Base-by-base conservation (phyloP, 495 filamentous ascomycete species). In the Talaromyces proteolyticus region DNA sequence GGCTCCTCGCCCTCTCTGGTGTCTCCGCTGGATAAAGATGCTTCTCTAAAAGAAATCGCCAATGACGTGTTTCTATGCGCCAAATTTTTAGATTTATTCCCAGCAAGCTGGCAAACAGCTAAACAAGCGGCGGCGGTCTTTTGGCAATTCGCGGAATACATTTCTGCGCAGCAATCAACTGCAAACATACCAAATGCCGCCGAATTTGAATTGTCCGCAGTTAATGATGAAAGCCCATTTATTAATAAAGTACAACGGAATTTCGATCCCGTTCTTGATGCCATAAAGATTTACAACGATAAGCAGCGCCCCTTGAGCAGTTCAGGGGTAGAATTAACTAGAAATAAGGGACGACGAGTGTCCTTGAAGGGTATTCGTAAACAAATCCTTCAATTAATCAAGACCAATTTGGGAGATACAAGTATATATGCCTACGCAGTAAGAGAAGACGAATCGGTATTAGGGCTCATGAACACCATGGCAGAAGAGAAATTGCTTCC, bases 231-330 rank as follows among this genome's bases (percentile, higher is more conserved):
- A 34, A 10, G 20, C 16, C 44, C 23, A 17, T 18, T 23, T 37
- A n/a, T 47, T 47, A 16, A 47, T 19, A 29, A 23, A 20, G 14
- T 47, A 10, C 14, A 8, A 29, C 26, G 44, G 24, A 23, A 47
- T 37, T 47, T 29, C 14, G 44, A 47, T 34, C 44, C 44, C n/a
- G 44, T 47, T 21, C 44, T 47, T 36, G 44, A 47, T 37, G 44
- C 44, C 6, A 26, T 47, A 18, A 19, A 34, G 8, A 10, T 34
- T 34, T 34, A 34, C 29, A 34, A 34, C 29, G 29, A 34, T 34
- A 34, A 10, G 2, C 29, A 34, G 29, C 29, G 29, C 29, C 29
- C 29, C 29, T 34, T 47, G 14, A 16, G 4, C 14, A 17, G 24
- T 8, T 37, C 26, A 7, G 44, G 25, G n/a, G 6, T 47, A 26